Evolutionary conservation across 148 eudicot species (phyloP).

Genomic region (Pouteria glomerata): DNA sequence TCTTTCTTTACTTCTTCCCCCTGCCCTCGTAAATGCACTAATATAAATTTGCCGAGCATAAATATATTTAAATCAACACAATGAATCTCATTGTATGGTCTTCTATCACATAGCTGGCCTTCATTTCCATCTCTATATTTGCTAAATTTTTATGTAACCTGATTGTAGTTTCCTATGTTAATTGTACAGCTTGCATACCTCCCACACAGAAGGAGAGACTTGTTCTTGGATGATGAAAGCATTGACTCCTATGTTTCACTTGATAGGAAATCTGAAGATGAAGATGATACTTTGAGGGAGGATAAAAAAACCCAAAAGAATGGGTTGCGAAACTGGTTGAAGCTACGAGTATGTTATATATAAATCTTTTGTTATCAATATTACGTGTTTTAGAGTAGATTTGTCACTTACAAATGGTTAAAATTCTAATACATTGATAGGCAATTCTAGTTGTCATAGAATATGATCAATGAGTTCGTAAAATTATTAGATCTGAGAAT

Average conservation of each 20-base stretch:
- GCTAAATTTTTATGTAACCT: not conserved
- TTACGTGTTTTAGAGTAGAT: no score
- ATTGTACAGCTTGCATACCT: conserved; percentile 90
- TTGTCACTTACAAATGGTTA: no score
- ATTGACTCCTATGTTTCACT: conserved; percentile 62
- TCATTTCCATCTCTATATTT: not conserved
- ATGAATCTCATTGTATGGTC: not conserved
- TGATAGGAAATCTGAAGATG: conserved; percentile 58
- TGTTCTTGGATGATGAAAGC: conserved; percentile 85
- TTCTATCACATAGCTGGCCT: not conserved
- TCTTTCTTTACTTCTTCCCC: no score
- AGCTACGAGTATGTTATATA: conserved; percentile 52
- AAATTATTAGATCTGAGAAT: no score
- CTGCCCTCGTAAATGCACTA: not conserved
- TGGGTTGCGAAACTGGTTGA: conserved; percentile 93
- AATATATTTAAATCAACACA: no score
- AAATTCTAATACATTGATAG: not conserved
- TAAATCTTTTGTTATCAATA: not conserved
- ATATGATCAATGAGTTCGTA: no score
- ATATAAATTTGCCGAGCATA: not conserved
- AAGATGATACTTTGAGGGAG: conserved; percentile 60
- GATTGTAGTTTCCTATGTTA: not conserved
- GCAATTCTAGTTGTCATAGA: not conserved
- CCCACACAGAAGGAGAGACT: conserved; percentile 84
- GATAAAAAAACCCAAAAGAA: conserved; percentile 73